These are phyloP conservation scores for Irpex lacteus DNA, from an alignment of 1,284 basidiomycete species.

Conservation along the genomic window DNA sequence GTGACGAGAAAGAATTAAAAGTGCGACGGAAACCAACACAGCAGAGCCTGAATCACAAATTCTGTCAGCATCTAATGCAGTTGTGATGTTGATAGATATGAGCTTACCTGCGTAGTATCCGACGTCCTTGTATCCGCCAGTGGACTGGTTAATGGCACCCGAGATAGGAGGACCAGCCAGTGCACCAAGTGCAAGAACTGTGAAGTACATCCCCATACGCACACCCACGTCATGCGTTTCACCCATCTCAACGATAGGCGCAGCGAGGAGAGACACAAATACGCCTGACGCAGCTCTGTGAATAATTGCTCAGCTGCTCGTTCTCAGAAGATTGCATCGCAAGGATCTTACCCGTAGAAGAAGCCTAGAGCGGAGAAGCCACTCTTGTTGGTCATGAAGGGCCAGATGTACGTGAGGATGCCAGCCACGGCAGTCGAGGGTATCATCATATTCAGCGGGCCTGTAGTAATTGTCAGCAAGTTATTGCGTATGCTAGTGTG, in stretches of 20 bases:
- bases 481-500: background rate
- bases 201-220: conserved; percentile 56
- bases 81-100: background rate
- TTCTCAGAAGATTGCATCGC: background rate
- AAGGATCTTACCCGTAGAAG: conserved; percentile 44
- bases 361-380: conserved; percentile 45
- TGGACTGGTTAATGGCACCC: conserved; percentile 48
- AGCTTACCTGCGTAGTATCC: conserved; percentile 57
- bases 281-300: conserved; percentile 50
- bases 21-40: conserved; percentile 9
- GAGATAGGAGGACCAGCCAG: conserved; percentile 57
- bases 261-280: conserved; percentile 51
- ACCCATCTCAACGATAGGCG: conserved; percentile 61
- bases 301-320: background rate
- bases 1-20: conserved; percentile 9
- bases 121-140: conserved; percentile 46
- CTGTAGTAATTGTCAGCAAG: conserved; percentile 25
- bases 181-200: conserved; percentile 44
- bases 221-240: conserved; percentile 56
- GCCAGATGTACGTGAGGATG: conserved; percentile 57
- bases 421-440: conserved; percentile 49
- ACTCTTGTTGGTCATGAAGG: conserved; percentile 40
- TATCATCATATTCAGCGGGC: conserved; percentile 53
- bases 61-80: background rate
- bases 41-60: background rate